Conservation (phyloP, 805 yeast genomes). For the Candida methanosorbosa region DNA sequence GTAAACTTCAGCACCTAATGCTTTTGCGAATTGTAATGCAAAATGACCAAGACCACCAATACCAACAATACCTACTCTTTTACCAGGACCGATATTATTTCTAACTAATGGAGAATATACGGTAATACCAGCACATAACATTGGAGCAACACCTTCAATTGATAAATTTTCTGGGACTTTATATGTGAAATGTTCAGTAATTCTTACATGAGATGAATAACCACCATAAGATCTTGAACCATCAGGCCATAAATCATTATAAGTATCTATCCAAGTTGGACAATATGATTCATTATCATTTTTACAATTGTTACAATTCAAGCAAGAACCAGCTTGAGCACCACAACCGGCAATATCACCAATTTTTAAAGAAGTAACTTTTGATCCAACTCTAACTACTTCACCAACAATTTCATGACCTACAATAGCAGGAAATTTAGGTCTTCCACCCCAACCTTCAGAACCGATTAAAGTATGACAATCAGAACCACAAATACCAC, state of each 20-base stretch:
- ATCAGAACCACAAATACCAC: slow-evolving; percentile 57
- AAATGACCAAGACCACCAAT: slow-evolving; percentile 65
- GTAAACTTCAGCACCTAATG: slow-evolving; percentile 54
- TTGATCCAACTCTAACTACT: slow-evolving; percentile 51
- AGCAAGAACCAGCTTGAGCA: slow-evolving; percentile 57
- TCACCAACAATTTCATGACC: slow-evolving; percentile 65
- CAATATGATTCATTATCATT: slow-evolving; percentile 38
- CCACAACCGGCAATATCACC: slow-evolving; percentile 83
- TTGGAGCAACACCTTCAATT: slow-evolving; percentile 55
- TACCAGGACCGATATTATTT: slow-evolving; percentile 25
- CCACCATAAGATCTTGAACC: slow-evolving; percentile 48
- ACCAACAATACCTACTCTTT: slow-evolving; percentile 50
- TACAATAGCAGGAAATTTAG: slow-evolving; percentile 25
- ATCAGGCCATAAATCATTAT: slow-evolving; percentile 23
- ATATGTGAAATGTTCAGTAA: slow-evolving; percentile 54
- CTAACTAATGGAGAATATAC: slow-evolving; percentile 59
- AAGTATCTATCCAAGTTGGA: slow-evolving; percentile 26
- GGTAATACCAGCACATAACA: slow-evolving; percentile 74
- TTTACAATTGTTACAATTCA: slow-evolving; percentile 52
- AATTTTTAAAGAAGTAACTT: slow-evolving; percentile 39
- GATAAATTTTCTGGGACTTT: slow-evolving; percentile 50
- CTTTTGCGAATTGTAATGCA: slow-evolving; percentile 49
- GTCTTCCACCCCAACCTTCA: slow-evolving; percentile 37
- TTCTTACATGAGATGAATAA: slow-evolving; percentile 54
- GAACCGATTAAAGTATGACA: slow-evolving; percentile 38